Conservation (phyloP, 2,329 filamentous ascomycete genomes). For the Exophiala sideris region DNA sequence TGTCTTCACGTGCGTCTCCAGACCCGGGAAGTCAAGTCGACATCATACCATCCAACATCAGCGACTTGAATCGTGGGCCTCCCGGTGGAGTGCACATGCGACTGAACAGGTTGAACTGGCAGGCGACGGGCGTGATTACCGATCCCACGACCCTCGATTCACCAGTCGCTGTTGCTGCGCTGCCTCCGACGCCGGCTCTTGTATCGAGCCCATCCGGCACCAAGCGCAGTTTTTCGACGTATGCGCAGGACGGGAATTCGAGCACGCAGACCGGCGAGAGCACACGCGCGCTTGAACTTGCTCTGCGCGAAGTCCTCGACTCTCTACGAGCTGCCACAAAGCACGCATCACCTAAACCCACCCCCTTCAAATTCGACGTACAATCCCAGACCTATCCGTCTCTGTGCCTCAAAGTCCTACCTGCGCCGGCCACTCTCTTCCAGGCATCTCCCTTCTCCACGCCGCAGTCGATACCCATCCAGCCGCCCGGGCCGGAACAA, state of each 20-base stretch:
- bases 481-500: constrained; percentile 70
- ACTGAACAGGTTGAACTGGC: constrained; percentile 67
- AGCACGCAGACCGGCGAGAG: constrained; percentile 52
- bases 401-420: constrained; percentile 75
- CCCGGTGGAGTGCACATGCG: constrained; percentile 31
- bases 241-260: constrained; percentile 24
- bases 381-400: constrained; percentile 81
- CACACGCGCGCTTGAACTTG: constrained; percentile 78
- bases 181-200: constrained; percentile 30
- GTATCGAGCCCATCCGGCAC: constrained; percentile 24
- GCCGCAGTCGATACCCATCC: constrained; percentile 74
- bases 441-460: constrained; percentile 70
- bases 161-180: constrained; percentile 36
- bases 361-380: constrained; percentile 75
- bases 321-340: constrained; percentile 72
- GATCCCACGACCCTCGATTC: constrained; percentile 59
- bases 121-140: constrained; percentile 74
- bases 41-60: constrained; percentile 5
- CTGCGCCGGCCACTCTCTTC: constrained; percentile 77
- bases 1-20: constrained; percentile 31
- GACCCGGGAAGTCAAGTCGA: constrained; percentile 6
- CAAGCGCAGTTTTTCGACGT: constrained; percentile 26
- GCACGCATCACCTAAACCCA: constrained; percentile 39
- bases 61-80: constrained; percentile 18
- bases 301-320: constrained; percentile 75